phyloP scores from a whole-genome alignment of 495 filamentous ascomycete genomes.

The Lentithecium fluviatile region DNA sequence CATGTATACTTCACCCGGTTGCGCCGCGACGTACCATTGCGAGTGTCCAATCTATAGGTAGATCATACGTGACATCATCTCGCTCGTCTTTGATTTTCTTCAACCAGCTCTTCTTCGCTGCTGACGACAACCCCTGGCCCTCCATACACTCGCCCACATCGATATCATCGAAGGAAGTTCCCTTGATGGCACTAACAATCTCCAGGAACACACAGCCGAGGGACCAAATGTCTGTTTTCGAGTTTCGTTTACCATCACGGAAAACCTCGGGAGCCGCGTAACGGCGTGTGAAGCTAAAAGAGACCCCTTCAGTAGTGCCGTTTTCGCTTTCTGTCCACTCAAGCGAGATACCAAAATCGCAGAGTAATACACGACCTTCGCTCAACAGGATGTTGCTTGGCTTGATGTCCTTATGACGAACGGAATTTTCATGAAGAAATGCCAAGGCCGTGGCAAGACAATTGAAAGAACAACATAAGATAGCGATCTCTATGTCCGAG shows the following conservation, averaged over 20 bases:
- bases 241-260: neutral
- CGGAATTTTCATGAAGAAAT: conserved; percentile 43
- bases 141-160: too few relatives aligned
- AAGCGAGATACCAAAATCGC: conserved; percentile 45
- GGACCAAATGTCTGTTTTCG: neutral
- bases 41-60: too few relatives aligned
- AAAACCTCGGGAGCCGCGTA: conserved; percentile 1
- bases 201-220: conserved; percentile 1
- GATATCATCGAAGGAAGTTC: too few relatives aligned
- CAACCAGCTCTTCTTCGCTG: too few relatives aligned
- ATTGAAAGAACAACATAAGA: conserved; percentile 9
- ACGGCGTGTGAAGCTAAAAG: neutral
- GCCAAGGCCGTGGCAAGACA: conserved; percentile 44
- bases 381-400: conserved; percentile 51
- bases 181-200: neutral
- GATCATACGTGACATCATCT: too few relatives aligned
- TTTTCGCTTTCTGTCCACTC: too few relatives aligned
- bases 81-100: too few relatives aligned
- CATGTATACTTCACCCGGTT: too few relatives aligned
- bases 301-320: too few relatives aligned
- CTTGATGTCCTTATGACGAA: conserved; percentile 51
- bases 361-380: conserved; percentile 40
- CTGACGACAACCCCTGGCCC: too few relatives aligned
- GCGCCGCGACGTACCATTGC: too few relatives aligned
- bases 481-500: neutral